Evolutionary conservation across 345 rosid genomes (phyloP), one percentile per base, ranked within the genome.

Genomic region (Orychophragmus violaceus): DNA sequence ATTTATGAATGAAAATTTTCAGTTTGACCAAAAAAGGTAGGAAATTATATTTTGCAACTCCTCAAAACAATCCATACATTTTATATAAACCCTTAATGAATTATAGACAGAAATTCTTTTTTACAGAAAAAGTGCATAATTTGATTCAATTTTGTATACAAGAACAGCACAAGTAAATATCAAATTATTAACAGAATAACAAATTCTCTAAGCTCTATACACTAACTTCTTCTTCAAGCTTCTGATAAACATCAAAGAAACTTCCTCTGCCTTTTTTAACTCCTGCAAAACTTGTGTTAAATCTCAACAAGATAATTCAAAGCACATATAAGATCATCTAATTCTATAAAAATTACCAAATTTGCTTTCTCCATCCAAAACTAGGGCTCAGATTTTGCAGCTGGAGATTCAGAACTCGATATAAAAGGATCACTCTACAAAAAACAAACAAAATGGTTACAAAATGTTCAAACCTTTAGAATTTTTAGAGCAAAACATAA

Each of bases 361-460:
- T 32, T 32, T 32, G 36, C 36, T 32, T 32, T 32, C 36, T 32
- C 36, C 2, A 32, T 41, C 46, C 46, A 41, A 16, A 16, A 59
- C 42, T 60, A 74, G 19, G 68, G 17, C 1, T 52, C 30, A 39
- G 73, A 42, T 33, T 52, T 42, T 66, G 56, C 68, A 59, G 58
- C 14, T 32, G 58, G 55, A 66, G 68, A 17, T 33, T 61, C 63
- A 8, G 72, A 19, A 32, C 0, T 55, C 45, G 66, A 29, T 17
- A 22, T 9, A 49, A 3, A 18, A 30, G 67, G 62, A 74, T 59
- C 77, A 74, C 77, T 60, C 77, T 74, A 42, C 41, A 0, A 48
- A 36, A 41, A 25, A 2, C 0, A 5, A 22, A 39, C 30, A 3
- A 35, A 45, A 58, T 0, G 1, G 3, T 66, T 42, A 49, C 1